Conservation (phyloP, 139 green algal genomes). For the Chlamydomonas sphaeroides region DNA sequence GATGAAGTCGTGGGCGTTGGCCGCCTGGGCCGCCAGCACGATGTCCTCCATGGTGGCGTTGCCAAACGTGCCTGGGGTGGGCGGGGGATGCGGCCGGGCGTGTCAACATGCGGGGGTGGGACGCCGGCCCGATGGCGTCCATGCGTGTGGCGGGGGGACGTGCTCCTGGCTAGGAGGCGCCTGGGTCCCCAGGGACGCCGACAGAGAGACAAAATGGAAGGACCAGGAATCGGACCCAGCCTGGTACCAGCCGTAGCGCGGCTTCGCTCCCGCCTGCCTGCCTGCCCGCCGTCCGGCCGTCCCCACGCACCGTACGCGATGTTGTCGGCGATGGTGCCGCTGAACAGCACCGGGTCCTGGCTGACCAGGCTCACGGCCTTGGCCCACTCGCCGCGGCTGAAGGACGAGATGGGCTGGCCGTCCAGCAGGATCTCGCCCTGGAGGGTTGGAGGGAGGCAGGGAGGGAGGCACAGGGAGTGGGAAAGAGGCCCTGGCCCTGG, state of each 20-base stretch:
- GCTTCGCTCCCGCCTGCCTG: too few relatives aligned
- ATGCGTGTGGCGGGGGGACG: too few relatives aligned
- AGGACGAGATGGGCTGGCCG: conserved; percentile 60
- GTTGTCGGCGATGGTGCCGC: conserved; percentile 87
- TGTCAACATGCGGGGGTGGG: too few relatives aligned
- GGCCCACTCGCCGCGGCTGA: conserved; percentile 75
- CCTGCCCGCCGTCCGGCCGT: too few relatives aligned
- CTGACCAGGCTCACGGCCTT: conserved; percentile 75
- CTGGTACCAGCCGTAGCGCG: too few relatives aligned
- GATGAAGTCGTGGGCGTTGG: conserved; percentile 95
- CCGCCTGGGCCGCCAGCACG: conserved; percentile 70
- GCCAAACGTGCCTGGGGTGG: conserved; percentile 53
- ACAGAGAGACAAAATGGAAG: too few relatives aligned
- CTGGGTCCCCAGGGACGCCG: too few relatives aligned
- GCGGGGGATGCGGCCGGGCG: too few relatives aligned
- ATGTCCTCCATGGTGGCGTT: conserved; percentile 65
- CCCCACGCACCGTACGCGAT: conserved; percentile 78
- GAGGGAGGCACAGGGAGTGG: not conserved
- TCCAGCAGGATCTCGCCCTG: conserved; percentile 76
- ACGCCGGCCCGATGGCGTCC: too few relatives aligned
- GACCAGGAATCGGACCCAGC: too few relatives aligned
- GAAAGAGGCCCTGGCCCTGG: too few relatives aligned
- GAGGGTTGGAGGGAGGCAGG: not conserved
- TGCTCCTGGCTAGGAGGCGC: too few relatives aligned
- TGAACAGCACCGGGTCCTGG: conserved; percentile 89